Evolutionary conservation across 75 land plant species (phyloP).

Genomic region (Azolla pinnata): DNA sequence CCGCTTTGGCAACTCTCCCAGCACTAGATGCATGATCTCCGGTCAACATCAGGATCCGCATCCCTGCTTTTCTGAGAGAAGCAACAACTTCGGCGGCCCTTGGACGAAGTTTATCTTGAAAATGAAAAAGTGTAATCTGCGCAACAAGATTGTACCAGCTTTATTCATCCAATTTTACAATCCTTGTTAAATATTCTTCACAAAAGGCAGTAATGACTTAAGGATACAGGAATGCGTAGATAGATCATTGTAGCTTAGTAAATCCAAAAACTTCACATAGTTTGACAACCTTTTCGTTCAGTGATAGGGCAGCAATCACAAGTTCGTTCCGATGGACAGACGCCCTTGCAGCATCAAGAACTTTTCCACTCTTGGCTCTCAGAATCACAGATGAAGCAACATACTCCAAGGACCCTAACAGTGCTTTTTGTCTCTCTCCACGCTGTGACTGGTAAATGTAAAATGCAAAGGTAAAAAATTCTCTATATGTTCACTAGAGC

Average conservation of each 20-base stretch:
- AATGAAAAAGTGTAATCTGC: constrained; percentile 92
- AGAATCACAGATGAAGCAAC: constrained; percentile 61
- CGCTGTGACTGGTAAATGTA: constrained; percentile 12
- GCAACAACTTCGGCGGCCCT: constrained; percentile 58
- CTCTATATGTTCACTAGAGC: not conserved
- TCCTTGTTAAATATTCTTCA: no score
- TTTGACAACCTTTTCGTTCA: constrained; percentile 55
- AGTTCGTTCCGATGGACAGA: constrained; percentile 70
- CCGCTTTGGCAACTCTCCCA: constrained; percentile 68
- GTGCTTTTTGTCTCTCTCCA: constrained; percentile 42
- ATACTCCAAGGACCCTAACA: constrained; percentile 90
- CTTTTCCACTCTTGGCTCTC: constrained; percentile 45
- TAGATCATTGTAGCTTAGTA: no score
- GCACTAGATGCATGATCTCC: constrained; percentile 95
- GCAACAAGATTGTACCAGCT: no score
- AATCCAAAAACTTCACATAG: no score
- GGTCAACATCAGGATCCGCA: constrained; percentile 82
- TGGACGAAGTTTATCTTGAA: constrained; percentile 82
- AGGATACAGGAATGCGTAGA: no score
- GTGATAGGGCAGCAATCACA: constrained; percentile 85
- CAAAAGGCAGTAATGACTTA: no score
- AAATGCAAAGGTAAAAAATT: not conserved
- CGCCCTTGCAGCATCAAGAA: constrained; percentile 56
- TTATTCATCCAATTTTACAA: no score
- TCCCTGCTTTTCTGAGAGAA: constrained; percentile 46